These are phyloP conservation scores for Phytophthora litchii DNA, from an alignment of 352 stramenopile species.

Conservation along the genomic window DNA sequence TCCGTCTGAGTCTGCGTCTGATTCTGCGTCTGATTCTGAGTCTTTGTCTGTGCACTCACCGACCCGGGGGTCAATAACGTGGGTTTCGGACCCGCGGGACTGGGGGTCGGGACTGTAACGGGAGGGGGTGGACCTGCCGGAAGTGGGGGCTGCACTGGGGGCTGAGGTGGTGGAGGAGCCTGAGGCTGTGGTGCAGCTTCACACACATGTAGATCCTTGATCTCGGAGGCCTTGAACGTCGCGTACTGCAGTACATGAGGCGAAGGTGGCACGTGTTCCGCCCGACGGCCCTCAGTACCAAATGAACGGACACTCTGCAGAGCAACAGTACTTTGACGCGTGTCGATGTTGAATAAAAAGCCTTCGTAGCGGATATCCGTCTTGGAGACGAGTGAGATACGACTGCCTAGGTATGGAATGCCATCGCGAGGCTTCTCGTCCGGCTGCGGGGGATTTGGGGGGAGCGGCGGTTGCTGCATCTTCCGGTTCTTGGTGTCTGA, in stretches of 20 bases:
- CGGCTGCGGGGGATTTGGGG: slow-evolving; percentile 21
- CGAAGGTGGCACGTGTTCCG: slow-evolving; percentile 78
- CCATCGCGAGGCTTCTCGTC: slow-evolving; percentile 44
- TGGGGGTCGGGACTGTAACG: slow-evolving; percentile 7
- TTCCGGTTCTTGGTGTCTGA: not conserved
- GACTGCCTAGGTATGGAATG: slow-evolving; percentile 85
- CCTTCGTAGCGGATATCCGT: slow-evolving; percentile 90
- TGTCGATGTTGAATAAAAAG: slow-evolving; percentile 89
- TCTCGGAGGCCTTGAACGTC: slow-evolving; percentile 85
- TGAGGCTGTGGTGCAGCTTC: slow-evolving; percentile 58
- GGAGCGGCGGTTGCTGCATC: slow-evolving; percentile 40
- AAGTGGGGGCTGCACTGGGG: slow-evolving; percentile 26
- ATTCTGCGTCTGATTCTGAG: slow-evolving; percentile 13
- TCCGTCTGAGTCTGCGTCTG: slow-evolving; percentile 19
- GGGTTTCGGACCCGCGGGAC: slow-evolving; percentile 32
- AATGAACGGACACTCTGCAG: slow-evolving; percentile 85
- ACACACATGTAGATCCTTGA: slow-evolving; percentile 87
- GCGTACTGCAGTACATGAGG: slow-evolving; percentile 78
- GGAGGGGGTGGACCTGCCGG: slow-evolving; percentile 29
- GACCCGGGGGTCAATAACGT: slow-evolving; percentile 63
- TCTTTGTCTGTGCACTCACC: slow-evolving; percentile 42
- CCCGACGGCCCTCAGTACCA: slow-evolving; percentile 77
- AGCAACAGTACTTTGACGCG: slow-evolving; percentile 80
- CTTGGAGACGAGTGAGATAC: slow-evolving; percentile 87
- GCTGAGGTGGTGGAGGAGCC: slow-evolving; percentile 18